A percentile compares a stretch with the other conserved stretches of the same genome.
phyloP scores from a whole-genome alignment of 1,139 yeast species.

The Hyphopichia khmerensis region DNA sequence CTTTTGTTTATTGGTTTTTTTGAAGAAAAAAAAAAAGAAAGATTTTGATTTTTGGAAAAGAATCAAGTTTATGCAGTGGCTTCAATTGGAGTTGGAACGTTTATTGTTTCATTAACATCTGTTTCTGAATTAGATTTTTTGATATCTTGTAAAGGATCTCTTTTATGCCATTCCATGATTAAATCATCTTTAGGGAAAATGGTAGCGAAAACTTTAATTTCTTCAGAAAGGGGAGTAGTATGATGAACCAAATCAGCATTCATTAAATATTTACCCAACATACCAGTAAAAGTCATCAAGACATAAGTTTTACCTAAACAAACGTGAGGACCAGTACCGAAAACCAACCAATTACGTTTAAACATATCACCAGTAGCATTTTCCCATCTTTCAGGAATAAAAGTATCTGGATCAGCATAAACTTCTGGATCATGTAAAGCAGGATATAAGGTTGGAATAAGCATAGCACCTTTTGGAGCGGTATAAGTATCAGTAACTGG shows the following conservation, averaged over 20 bases:
- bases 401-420: slow-evolving; percentile 89
- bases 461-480: slow-evolving; percentile 96
- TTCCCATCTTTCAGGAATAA: slow-evolving; percentile 93
- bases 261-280: slow-evolving; percentile 87
- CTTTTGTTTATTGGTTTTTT: too few species aligned
- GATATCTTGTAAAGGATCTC: slow-evolving; percentile 44
- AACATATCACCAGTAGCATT: slow-evolving; percentile 49
- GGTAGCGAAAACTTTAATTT: slow-evolving; percentile 94
- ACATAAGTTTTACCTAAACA: slow-evolving; percentile 95
- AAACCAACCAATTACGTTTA: slow-evolving; percentile 90
- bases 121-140: neutral
- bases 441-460: slow-evolving; percentile 92
- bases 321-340: slow-evolving; percentile 95
- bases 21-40: too few species aligned
- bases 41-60: too few species aligned
- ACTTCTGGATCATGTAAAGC: slow-evolving; percentile 97
- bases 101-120: neutral
- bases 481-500: slow-evolving; percentile 81
- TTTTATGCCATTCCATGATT: slow-evolving; percentile 66
- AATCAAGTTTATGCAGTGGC: neutral
- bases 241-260: slow-evolving; percentile 78
- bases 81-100: neutral
- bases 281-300: slow-evolving; percentile 80
- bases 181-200: slow-evolving; percentile 97
- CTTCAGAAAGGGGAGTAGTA: slow-evolving; percentile 80